These are phyloP conservation scores for Leishmania major DNA, from an alignment of 208 protist species.

Conservation along the genomic window DNA sequence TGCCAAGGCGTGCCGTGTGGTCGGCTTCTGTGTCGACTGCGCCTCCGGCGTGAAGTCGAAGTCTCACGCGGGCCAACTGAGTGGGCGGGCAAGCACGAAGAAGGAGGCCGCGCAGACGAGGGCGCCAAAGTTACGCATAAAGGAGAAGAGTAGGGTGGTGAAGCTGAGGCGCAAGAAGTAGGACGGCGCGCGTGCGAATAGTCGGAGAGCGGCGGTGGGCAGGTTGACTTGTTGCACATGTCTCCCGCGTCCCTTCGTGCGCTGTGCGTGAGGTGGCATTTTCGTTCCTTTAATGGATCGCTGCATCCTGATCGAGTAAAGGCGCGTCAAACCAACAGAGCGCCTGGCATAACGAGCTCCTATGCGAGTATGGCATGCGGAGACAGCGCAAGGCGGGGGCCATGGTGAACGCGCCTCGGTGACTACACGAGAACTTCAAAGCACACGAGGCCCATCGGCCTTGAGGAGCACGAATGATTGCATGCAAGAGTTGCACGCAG, in stretches of 20 bases:
- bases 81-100: constrained; percentile 53
- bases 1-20: constrained; percentile 62
- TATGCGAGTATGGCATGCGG: neutral
- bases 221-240: neutral
- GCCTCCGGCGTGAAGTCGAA: constrained; percentile 69
- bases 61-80: constrained; percentile 55
- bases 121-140: constrained; percentile 36
- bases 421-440: neutral
- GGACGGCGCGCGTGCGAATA: neutral
- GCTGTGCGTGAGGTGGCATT: neutral
- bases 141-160: constrained; percentile 40
- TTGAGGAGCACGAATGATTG: neutral
- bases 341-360: neutral
- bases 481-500: neutral
- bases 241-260: neutral
- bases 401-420: neutral
- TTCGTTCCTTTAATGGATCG: neutral
- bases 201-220: neutral
- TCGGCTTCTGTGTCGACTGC: constrained; percentile 89
- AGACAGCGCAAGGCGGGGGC: neutral
- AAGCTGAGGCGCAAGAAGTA: constrained; percentile 70
- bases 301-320: constrained; percentile 8
- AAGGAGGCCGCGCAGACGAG: constrained; percentile 22
- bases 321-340: neutral
- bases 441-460: neutral